Percentiles rank a stretch among this genome's conserved stretches.
Conservation (phyloP, 257 asterid genomes). For the Coffea canephora region DNA sequence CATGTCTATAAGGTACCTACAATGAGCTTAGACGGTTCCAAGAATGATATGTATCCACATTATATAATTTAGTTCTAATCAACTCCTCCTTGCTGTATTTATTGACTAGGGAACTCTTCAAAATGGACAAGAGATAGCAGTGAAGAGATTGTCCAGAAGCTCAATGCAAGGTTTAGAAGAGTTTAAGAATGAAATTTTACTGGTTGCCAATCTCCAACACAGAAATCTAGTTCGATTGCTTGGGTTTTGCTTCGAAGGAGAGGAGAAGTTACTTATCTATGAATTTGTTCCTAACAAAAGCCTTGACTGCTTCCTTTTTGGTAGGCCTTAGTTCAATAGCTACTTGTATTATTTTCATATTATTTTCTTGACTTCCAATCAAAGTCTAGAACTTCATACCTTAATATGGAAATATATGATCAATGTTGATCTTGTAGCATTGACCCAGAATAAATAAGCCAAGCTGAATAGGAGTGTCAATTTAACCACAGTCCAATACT, state of each 20-base stretch:
- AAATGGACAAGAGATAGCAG: too few species aligned
- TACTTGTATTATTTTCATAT: not conserved
- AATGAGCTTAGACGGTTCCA: too few species aligned
- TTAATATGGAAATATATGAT: not conserved
- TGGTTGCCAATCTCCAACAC: constrained; percentile 32
- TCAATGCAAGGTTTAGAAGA: not conserved
- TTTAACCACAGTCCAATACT: too few species aligned
- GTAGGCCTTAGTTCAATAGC: constrained; percentile 3
- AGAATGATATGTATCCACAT: too few species aligned
- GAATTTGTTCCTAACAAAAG: constrained; percentile 32
- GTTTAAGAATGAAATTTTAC: constrained; percentile 24
- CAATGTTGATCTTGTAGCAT: too few species aligned
- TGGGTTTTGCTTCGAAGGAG: constrained; percentile 29
- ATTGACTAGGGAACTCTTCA: too few species aligned
- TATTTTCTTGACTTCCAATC: not conserved
- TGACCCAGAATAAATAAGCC: too few species aligned
- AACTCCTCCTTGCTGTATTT: too few species aligned
- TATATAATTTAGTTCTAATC: too few species aligned
- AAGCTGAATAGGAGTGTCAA: too few species aligned
- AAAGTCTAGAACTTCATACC: too few species aligned
- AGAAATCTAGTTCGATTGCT: not conserved
- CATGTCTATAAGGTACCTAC: constrained; percentile 23
- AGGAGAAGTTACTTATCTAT: constrained; percentile 30
- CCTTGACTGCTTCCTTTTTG: constrained; percentile 30
- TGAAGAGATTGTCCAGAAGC: too few species aligned